These are phyloP conservation scores for Peniophora sp. DNA, from an alignment of 1,284 basidiomycete genomes.

Conservation along the genomic window DNA sequence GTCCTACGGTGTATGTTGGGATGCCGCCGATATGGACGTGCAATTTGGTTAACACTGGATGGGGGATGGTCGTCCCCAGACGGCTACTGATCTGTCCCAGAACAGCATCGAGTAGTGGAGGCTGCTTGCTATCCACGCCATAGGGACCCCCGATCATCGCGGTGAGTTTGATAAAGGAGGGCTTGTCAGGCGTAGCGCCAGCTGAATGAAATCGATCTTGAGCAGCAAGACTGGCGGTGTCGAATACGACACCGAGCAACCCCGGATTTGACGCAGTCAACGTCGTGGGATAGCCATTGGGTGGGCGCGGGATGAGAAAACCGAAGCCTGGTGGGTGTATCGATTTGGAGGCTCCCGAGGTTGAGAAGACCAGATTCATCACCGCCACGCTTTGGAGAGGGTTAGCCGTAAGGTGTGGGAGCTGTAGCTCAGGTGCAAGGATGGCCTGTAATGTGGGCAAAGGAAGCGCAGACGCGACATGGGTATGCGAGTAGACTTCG, in stretches of 20 bases:
- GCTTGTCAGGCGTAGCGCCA: conserved; percentile 8
- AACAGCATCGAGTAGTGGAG: conserved; percentile 30
- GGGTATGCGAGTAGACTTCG: conserved; percentile 36
- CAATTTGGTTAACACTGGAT: conserved; percentile 50
- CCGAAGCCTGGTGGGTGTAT: conserved; percentile 87
- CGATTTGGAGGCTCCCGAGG: conserved; percentile 29
- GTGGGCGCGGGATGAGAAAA: conserved; percentile 83
- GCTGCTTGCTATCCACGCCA: conserved; percentile 27
- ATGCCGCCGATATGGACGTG: conserved; percentile 71
- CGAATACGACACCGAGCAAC: conserved; percentile 79
- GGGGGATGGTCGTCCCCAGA: conserved; percentile 43
- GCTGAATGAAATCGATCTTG: conserved; percentile 45
- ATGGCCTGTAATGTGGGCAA: conserved; percentile 35
- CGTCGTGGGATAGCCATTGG: conserved; percentile 33
- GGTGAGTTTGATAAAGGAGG: conserved; percentile 63
- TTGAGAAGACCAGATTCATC: conserved; percentile 67
- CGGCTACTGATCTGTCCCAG: conserved; percentile 44
- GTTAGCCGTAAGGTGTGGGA: conserved; percentile 44
- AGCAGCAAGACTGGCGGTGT: conserved; percentile 64
- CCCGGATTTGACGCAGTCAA: conserved; percentile 32
- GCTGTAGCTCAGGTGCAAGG: conserved; percentile 6
- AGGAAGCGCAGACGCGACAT: conserved; percentile 65
- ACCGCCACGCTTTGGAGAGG: conserved; percentile 63
- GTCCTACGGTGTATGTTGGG: conserved; percentile 74
- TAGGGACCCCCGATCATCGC: conserved; percentile 90